Base-by-base conservation (phyloP, 495 filamentous ascomycete genomes). In the Thermochaetoides thermophila region DNA sequence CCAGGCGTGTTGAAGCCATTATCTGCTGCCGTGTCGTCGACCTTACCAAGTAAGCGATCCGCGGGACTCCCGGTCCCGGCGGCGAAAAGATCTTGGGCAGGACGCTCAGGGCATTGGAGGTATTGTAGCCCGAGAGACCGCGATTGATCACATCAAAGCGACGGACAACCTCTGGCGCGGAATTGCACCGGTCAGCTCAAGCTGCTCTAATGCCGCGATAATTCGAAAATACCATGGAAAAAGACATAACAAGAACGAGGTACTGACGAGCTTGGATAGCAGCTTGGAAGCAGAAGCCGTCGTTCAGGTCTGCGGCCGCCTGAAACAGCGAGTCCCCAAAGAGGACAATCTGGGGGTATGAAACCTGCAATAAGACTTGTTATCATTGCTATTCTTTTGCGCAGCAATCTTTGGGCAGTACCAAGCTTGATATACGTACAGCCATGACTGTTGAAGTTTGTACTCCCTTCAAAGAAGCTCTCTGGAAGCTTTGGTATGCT, bases 271-370 rank as follows among this genome's bases (percentile, higher is more conserved):
- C 55, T 53, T 84, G 74, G 9, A 94, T 58, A 18, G 71, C 76
- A 23, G 78, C 66, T 39, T 71, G 70, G 39, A 87, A 78, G 7
- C 66, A 75, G 52, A 84, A 85, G 17, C 76, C 79, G 34, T 66
- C 46, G 3, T 66, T 48, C 39, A 73, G 59, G 31, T 64, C 60
- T 35, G 61, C 64, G 25, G 71, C 68, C 22, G 61, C 55, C 46
- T 91, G 71, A 15, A 80, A 76, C 43, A 91, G 72, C 17, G 79
- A 84, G 49, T 91, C 83, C 18, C 83, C 83, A 45, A 91, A 83
- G 14, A 87, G 70, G 27, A 87, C 60, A 45, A 87, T 69, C 47
- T 85, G 81, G 16, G 63, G 57, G 42, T 66, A 63, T 4, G 61
- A 49, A 34, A 48, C 47, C 57, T 55, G 29, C 27, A 4, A 24